Evolutionary conservation across 345 rosid genomes (phyloP).

Genomic region (Abelmoschus esculentus): DNA sequence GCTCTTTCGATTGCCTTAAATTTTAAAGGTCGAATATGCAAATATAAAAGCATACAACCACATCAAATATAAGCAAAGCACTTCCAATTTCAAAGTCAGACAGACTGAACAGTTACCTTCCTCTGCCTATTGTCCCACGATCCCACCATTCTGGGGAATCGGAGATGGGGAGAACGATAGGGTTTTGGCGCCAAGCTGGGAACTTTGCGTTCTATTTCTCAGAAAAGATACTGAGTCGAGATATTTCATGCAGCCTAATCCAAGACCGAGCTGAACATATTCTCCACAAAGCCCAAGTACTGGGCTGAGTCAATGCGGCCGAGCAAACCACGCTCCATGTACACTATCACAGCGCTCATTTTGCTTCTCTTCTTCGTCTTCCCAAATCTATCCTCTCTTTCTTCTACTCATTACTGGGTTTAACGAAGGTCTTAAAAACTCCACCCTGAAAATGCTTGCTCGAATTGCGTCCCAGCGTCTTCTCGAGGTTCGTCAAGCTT

Average conservation of each 20-base stretch:
- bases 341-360: no score
- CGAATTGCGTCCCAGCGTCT: constrained; percentile 70
- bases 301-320: no score
- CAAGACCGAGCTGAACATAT: no score
- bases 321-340: no score
- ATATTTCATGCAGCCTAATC: no score
- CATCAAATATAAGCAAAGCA: background rate
- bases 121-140: constrained; percentile 62
- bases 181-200: background rate
- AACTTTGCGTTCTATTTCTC: background rate
- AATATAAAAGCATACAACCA: background rate
- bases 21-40: background rate
- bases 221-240: background rate
- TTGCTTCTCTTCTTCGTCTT: no score
- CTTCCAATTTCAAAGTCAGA: no score
- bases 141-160: background rate
- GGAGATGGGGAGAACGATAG: constrained; percentile 2
- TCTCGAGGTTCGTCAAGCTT: constrained; percentile 73
- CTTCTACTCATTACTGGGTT: no score
- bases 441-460: constrained; percentile 54
- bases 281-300: no score
- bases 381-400: no score
- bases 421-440: background rate
- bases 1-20: background rate
- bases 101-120: constrained; percentile 33